Evolutionary conservation across 306 rosid genomes (phyloP).

Genomic region (Lathyrus oleraceus): DNA sequence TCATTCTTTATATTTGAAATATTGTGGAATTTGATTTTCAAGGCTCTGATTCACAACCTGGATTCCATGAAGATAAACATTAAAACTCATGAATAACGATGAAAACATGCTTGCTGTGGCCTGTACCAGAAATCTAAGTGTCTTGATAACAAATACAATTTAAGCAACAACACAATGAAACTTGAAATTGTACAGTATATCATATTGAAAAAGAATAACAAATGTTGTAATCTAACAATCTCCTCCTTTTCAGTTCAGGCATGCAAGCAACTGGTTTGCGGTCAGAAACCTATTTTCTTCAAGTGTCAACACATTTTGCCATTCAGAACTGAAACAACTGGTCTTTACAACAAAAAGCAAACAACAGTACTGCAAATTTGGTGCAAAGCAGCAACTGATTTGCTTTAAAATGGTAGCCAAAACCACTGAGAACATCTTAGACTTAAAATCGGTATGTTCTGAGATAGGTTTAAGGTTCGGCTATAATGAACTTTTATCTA

Average conservation of each 20-base stretch:
- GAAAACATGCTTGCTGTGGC: constrained; percentile 2
- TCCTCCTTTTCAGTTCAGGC: constrained; percentile 41
- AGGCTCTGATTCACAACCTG: neutral
- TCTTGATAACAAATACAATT: constrained; percentile 36
- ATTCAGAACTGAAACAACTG: constrained; percentile 33
- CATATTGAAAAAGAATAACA: constrained; percentile 44
- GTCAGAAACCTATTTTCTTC: constrained; percentile 35
- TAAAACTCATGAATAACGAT: neutral
- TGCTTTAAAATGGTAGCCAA: constrained; percentile 48
- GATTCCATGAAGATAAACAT: neutral
- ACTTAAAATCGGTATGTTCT: constrained; percentile 31
- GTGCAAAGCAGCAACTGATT: constrained; percentile 42
- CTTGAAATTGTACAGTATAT: constrained; percentile 42
- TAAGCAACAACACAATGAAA: constrained; percentile 35
- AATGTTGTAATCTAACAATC: constrained; percentile 45
- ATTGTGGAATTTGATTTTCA: neutral
- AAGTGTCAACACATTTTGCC: constrained; percentile 10
- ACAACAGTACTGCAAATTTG: constrained; percentile 40
- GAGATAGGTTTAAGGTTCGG: constrained; percentile 29
- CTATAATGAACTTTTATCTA: constrained; percentile 35
- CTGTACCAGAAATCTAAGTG: constrained; percentile 21
- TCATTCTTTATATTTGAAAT: neutral
- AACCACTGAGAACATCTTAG: constrained; percentile 38
- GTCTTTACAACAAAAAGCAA: constrained; percentile 42
- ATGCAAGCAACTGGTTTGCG: constrained; percentile 34